Evolutionary conservation across 495 filamentous ascomycete genomes (phyloP).

Genomic region (Sabuloglossum arenarium): DNA sequence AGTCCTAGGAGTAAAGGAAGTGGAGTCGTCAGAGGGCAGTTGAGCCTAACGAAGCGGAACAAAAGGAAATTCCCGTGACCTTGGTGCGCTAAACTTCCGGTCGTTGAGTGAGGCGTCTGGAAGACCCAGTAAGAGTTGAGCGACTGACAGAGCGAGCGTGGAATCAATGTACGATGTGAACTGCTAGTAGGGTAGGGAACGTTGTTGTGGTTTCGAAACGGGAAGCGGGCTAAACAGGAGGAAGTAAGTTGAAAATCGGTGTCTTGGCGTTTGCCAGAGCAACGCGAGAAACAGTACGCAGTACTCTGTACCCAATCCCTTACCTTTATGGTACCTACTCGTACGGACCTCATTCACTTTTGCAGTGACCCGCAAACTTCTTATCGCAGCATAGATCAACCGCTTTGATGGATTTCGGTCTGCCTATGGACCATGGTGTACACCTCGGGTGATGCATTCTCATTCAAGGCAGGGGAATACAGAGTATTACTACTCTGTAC

Average conservation of each 20-base stretch:
- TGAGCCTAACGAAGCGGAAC: neutral
- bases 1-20: neutral
- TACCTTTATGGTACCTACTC: neutral
- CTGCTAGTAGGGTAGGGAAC: neutral
- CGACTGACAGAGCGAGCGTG: neutral
- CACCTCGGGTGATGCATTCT: neutral
- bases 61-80: neutral
- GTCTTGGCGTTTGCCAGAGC: neutral
- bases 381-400: neutral
- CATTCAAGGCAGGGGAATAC: neutral
- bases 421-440: neutral
- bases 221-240: neutral
- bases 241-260: neutral
- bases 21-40: neutral
- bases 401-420: neutral
- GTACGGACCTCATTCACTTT: no score
- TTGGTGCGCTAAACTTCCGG: neutral
- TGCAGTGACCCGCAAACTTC: no score
- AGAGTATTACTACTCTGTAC: neutral
- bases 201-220: neutral
- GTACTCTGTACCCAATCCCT: neutral
- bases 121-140: neutral
- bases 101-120: neutral
- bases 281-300: neutral
- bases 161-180: neutral